phyloP scores from a whole-genome alignment of 306 rosid species.

The Adenanthera pavonina region DNA sequence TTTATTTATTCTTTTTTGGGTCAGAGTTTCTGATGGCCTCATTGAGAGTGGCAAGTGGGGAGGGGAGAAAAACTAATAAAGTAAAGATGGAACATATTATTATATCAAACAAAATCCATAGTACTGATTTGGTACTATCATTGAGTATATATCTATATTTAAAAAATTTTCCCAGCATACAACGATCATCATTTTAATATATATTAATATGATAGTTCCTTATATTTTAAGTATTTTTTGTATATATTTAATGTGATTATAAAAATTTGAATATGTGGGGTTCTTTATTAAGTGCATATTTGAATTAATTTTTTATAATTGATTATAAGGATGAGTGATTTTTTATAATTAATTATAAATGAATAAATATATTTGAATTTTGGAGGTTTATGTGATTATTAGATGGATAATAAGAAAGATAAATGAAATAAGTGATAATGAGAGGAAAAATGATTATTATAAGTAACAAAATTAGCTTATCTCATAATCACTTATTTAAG shows the following conservation, averaged over 20 bases:
- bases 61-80: not conserved
- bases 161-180: no score
- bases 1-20: not conserved
- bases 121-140: conserved; percentile 19
- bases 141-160: not conserved
- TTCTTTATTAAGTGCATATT: no score
- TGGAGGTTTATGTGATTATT: no score
- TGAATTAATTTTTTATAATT: no score
- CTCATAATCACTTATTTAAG: no score
- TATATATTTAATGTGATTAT: not conserved
- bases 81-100: not conserved
- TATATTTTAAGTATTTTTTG: not conserved
- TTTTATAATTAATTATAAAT: no score
- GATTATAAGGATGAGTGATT: no score
- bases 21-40: not conserved
- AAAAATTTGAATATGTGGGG: not conserved
- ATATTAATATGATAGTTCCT: not conserved
- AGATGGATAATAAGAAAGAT: no score
- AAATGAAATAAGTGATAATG: no score
- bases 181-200: not conserved
- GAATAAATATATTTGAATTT: no score
- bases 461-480: no score
- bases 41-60: not conserved
- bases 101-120: not conserved
- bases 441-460: no score